A percentile compares a stretch with the other conserved stretches of the same genome.
These are phyloP conservation scores for Aspergillus felis DNA, from an alignment of 2,329 filamentous ascomycete genomes.

Conservation along the genomic window DNA sequence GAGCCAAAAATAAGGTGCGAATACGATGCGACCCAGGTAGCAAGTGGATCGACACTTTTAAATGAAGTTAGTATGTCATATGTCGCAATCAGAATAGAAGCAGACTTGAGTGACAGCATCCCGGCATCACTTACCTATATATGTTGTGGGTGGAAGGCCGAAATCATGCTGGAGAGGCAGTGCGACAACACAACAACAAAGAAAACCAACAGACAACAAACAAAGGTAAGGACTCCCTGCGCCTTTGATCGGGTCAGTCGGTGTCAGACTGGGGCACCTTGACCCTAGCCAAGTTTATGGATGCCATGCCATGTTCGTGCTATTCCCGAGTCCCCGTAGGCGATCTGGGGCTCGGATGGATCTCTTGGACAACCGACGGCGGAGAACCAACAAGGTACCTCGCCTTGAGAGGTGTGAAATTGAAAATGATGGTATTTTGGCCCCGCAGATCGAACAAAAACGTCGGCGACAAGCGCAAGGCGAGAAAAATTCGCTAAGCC, in stretches of 20 bases:
- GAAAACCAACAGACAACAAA: neutral
- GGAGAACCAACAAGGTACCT: neutral
- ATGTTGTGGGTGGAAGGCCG: neutral
- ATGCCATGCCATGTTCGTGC: neutral
- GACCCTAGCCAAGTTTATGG: neutral
- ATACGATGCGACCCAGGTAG: conserved; percentile 11
- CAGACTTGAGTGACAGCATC: neutral
- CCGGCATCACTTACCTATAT: neutral
- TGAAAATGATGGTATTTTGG: neutral
- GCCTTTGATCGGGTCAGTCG: neutral
- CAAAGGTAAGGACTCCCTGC: neutral
- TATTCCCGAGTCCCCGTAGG: neutral
- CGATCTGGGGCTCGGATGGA: neutral
- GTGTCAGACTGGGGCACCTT: neutral
- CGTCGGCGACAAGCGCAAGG: neutral
- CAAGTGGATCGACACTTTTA: conserved; percentile 7
- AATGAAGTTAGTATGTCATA: neutral
- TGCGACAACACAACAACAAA: neutral
- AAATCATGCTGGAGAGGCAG: neutral
- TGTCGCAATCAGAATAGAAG: neutral
- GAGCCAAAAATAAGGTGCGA: conserved; percentile 14
- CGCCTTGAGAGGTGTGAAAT: neutral
- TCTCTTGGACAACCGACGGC: neutral
- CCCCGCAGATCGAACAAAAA: neutral
- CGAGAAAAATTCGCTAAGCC: neutral